Conservation (phyloP, 192 early-diverging fungal species). For the Backusella tuberculispora region DNA sequence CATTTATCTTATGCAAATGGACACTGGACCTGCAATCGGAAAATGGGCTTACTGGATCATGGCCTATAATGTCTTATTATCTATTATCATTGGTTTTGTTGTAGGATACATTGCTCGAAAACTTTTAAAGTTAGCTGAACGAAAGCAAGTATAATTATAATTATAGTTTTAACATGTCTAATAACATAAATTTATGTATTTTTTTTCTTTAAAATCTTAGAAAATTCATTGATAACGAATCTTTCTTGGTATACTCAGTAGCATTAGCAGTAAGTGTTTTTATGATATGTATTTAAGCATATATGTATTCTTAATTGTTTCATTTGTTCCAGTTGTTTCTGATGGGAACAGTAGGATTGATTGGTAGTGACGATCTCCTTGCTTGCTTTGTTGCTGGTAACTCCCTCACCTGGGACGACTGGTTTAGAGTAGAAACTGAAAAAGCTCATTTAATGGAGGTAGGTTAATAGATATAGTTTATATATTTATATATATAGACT, state of each 20-base stretch:
- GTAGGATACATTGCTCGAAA: conserved; percentile 72
- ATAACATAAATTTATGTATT: neutral
- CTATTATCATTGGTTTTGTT: conserved; percentile 67
- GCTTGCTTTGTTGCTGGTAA: conserved; percentile 82
- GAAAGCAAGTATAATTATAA: conserved; percentile 43
- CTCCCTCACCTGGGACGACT: conserved; percentile 88
- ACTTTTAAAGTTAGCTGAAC: conserved; percentile 65
- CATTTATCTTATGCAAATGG: conserved; percentile 63
- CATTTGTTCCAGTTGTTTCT: conserved; percentile 47
- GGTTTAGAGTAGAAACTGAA: conserved; percentile 80
- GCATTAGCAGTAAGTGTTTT: conserved; percentile 64
- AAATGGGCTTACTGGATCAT: conserved; percentile 74
- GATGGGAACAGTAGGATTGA: conserved; percentile 70
- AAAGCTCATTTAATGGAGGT: conserved; percentile 83
- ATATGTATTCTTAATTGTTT: neutral
- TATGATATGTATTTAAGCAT: neutral
- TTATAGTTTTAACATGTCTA: neutral
- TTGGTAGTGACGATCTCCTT: conserved; percentile 77
- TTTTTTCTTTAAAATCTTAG: conserved; percentile 32
- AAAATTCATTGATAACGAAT: conserved; percentile 87
- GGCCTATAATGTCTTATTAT: conserved; percentile 77
- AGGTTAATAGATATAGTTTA: neutral
- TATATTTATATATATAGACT: neutral
- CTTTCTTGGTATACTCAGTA: conserved; percentile 80
- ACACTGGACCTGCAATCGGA: conserved; percentile 64